Evolutionary conservation across 2,329 filamentous ascomycete species (phyloP), one percentile per base, ranked within the genome.

Genomic region (Aspergillus sp.): DNA sequence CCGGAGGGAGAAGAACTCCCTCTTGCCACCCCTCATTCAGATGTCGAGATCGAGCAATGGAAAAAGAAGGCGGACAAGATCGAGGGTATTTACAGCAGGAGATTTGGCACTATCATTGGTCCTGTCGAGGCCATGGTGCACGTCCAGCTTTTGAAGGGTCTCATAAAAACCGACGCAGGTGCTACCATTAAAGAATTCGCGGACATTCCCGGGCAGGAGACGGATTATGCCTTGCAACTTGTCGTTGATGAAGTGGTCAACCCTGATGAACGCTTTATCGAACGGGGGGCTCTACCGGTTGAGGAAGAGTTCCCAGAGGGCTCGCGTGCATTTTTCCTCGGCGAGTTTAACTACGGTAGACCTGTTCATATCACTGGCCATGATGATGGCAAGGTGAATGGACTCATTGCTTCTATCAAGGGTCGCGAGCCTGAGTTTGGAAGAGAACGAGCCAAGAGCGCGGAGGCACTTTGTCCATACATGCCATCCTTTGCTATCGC

Each of bases 181-280:
- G 90, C 93, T 11, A 89, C 92, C 3, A 78, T 97, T 66, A 99
- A 99, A 76, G 91, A 98, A 68, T 99, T 96, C 70, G 92, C 86
- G 17, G 84, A 89, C 51, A 89, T 97, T 48, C 86, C 88, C 2
- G 93, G 93, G 45, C 83, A 95, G 68, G 91, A 97, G 70, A 89
- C 87, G 6, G 89, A 96, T 54, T 97, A 93, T 72, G 92, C 95
- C n/a, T 84, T 91, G 3, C 95, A 99, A 71, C 87, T 90, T 17
- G 82, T 98, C 50, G 93, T 99, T 13, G 91, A 97, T 67, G 85
- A 91, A 60, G 93, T 98, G 42, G 78, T 92, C 66, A 96, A 93
- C 70, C 89, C 93, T 67, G 95, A 99, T 70, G 87, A 91, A 71
- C 90, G 95, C 22, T 99, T 99, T 76, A 84, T 98, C 53, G 95